Evolutionary conservation across 2,329 filamentous ascomycete species (phyloP).

Genomic region (Xylaria sp.): DNA sequence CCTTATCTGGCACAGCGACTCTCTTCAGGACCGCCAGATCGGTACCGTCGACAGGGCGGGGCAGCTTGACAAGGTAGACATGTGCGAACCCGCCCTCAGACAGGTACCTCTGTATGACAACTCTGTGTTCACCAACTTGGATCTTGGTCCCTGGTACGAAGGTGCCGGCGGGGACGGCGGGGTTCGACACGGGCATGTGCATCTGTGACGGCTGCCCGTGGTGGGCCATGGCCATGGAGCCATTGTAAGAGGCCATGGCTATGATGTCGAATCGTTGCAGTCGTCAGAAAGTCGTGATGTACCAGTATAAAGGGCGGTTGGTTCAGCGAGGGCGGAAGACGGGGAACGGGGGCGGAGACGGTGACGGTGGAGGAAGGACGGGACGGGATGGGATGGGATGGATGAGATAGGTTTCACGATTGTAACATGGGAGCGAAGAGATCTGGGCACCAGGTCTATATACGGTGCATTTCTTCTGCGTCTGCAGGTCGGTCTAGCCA

Average conservation of each 20-base stretch:
- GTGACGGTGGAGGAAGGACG: constrained; percentile 26
- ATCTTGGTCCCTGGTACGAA: constrained; percentile 96
- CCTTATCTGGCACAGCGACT: constrained; percentile 96
- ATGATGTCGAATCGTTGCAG: constrained; percentile 13
- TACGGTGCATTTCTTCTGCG: constrained; percentile 32
- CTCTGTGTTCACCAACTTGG: constrained; percentile 90
- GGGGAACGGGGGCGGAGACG: constrained; percentile 34
- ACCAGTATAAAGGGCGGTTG: constrained; percentile 27
- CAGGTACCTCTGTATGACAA: constrained; percentile 95
- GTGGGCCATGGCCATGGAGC: constrained; percentile 49
- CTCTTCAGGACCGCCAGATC: constrained; percentile 90
- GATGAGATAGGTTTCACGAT: constrained; percentile 36
- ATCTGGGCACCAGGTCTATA: constrained; percentile 27
- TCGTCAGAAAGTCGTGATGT: constrained; percentile 23
- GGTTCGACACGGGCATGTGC: constrained; percentile 49
- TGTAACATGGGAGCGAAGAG: constrained; percentile 43
- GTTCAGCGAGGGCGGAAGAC: constrained; percentile 29
- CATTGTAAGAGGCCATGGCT: constrained; percentile 47
- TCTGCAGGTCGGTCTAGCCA: constrained; percentile 9
- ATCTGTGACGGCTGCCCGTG: constrained; percentile 47
- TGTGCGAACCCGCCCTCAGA: constrained; percentile 98
- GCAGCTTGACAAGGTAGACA: constrained; percentile 93
- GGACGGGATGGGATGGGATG: constrained; percentile 34
- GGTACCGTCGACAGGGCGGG: constrained; percentile 78
- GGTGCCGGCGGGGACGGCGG: constrained; percentile 76